phyloP scores from a whole-genome alignment of 768 basidiomycete genomes.

The Wakefieldia striispora region DNA sequence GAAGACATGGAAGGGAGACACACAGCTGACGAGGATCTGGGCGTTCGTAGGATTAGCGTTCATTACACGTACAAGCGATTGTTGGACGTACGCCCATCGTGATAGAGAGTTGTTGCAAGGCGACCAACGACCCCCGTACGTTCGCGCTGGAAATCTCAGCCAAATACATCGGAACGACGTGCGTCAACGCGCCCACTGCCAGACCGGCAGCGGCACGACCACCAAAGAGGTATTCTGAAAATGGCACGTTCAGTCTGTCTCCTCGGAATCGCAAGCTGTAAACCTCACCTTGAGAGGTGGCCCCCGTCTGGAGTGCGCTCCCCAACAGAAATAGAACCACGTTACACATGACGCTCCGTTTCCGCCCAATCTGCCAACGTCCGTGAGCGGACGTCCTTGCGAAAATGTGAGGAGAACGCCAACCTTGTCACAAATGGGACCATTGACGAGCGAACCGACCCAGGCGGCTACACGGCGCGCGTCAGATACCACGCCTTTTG shows the following conservation, averaged over 20 bases:
- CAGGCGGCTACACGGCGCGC: conserved; percentile 24
- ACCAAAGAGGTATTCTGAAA: conserved; percentile 26
- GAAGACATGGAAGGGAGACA: neutral
- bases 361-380: conserved; percentile 25
- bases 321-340: conserved; percentile 31
- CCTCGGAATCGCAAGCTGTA: no score
- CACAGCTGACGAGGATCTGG: conserved; percentile 34
- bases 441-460: conserved; percentile 30
- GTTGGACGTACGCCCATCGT: conserved; percentile 32
- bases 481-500: conserved; percentile 6
- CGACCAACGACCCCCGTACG: conserved; percentile 35
- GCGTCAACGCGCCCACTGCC: conserved; percentile 21
- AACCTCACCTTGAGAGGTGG: conserved; percentile 21
- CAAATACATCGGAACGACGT: conserved; percentile 33
- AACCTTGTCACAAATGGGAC: conserved; percentile 33
- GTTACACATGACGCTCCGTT: conserved; percentile 25
- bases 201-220: conserved; percentile 26
- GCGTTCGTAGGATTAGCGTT: neutral
- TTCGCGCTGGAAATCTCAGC: conserved; percentile 41
- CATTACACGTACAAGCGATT: neutral
- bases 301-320: conserved; percentile 31
- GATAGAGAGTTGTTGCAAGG: conserved; percentile 36
- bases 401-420: neutral
- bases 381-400: neutral
- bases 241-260: neutral